Evolutionary conservation across 805 yeast species (phyloP), one percentile per base, ranked within the genome.

Genomic region (Tanozyma kutaoensis): DNA sequence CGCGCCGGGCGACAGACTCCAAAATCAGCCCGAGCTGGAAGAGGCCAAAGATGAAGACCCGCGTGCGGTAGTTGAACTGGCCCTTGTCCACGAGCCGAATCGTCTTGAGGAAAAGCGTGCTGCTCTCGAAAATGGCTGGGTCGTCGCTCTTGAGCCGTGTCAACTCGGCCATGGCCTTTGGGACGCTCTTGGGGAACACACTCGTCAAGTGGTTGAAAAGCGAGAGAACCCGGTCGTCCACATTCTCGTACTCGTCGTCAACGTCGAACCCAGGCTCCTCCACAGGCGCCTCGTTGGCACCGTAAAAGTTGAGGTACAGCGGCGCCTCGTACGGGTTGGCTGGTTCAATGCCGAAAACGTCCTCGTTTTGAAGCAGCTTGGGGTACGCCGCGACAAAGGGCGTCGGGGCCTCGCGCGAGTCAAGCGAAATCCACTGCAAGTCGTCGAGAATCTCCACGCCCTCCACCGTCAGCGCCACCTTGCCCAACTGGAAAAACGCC

Each of bases 361-460:
- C 36, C 7, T 26, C 36, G 5, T 31, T 32, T 17, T 35, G 32
- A 33, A 39, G 28, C 15, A 28, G 23, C 12, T 23, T 29, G 5
- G 43, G 43, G 13, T 39, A 39, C 2, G 42, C 42, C 8, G 38
- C 24, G 5, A 31, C 24, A 6, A 33, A 4, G 3, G 24, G 17
- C 8, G 14, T 18, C 14, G 21, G 20, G 8, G 22, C 21, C 5
- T 17, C 22, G 3, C 18, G 14, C 1, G 32, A 23, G 6, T 30
- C 26, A 12, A 33, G 22, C 1, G 39, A 32, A 8, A 35, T 31
- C 96, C 96, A 88, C 2, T 74, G 74, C 28, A 66, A 57, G 39
- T 84, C 94, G 43, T 82, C 94, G 30, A 86, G 54, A 11, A 85
- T 71, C 43, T 86, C 96, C 14, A 74, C 63, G 0, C 97, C 97